Evolutionary conservation across 139 green algal species (phyloP).

Genomic region (Chlamydomonas applanata): DNA sequence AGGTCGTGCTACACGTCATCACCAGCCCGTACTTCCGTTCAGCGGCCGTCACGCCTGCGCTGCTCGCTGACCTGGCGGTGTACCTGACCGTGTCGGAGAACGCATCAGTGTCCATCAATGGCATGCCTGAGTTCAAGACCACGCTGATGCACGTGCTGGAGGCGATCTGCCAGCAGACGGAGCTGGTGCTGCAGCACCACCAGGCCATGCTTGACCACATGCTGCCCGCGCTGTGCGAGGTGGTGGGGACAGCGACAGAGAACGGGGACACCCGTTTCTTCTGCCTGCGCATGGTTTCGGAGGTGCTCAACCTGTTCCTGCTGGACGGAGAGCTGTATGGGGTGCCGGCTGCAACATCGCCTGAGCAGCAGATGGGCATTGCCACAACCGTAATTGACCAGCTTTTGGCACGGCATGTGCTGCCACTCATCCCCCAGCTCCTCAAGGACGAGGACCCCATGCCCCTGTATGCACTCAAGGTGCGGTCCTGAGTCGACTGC

Average conservation of each 20-base stretch:
- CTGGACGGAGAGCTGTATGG: slow-evolving; percentile 47
- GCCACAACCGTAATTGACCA: slow-evolving; percentile 47
- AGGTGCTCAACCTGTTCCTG: slow-evolving; percentile 57
- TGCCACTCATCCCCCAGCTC: slow-evolving; percentile 78
- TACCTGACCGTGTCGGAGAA: slow-evolving; percentile 38
- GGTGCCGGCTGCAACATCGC: neutral
- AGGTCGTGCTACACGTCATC: slow-evolving; percentile 67
- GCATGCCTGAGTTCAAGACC: slow-evolving; percentile 54
- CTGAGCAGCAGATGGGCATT: slow-evolving; percentile 4
- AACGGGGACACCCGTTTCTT: slow-evolving; percentile 76
- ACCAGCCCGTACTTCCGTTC: slow-evolving; percentile 53
- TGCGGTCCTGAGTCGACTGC: too few species aligned
- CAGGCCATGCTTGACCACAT: slow-evolving; percentile 50
- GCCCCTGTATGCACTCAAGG: slow-evolving; percentile 89
- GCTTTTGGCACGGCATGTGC: slow-evolving; percentile 57
- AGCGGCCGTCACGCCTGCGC: slow-evolving; percentile 35
- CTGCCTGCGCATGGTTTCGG: slow-evolving; percentile 83
- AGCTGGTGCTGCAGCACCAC: slow-evolving; percentile 62
- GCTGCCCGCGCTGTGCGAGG: slow-evolving; percentile 71
- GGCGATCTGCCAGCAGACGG: slow-evolving; percentile 59
- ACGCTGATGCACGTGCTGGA: slow-evolving; percentile 74
- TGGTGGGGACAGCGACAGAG: slow-evolving; percentile 42
- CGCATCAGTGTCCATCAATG: slow-evolving; percentile 12
- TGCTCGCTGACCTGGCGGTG: slow-evolving; percentile 54
- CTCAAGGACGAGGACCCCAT: slow-evolving; percentile 84